Evolutionary conservation across 768 basidiomycete species (phyloP), one percentile per base, ranked within the genome.

Genomic region (Postia placenta): DNA sequence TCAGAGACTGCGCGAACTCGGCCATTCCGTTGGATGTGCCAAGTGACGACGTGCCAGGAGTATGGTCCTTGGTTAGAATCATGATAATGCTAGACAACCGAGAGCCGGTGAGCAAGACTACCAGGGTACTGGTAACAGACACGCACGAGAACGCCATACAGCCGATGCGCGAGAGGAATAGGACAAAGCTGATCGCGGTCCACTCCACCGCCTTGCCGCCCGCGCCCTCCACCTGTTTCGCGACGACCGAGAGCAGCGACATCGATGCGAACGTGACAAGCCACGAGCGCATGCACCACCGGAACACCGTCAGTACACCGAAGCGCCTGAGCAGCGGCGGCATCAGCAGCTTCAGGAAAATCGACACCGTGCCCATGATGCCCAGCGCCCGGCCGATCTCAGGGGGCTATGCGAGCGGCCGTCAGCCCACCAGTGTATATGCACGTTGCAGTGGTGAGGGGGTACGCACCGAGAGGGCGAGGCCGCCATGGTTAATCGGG

Each of bases 301-400:
- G 71, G 63, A 84, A 83, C 51, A 80, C 60, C 37, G 61, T 67
- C 19, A 74, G 69, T 17, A 66, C 64, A 22, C 78, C 72, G 53
- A 72, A 78, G 11, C 64, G 71, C 26, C 74, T 74, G 38, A 84
- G 65, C 3, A 83, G 62, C 42, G 65, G 60, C 7, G 83, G 77
- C 66, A 83, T 73, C 51, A 73, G 65, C 19, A 80, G 56, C 55
- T 84, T 82, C 35, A 81, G 69, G 5, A 63, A 51, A 25, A 73
- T 72, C n/a, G 79, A 71, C 37, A 79, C 72, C 4, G 60, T 46
- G 25, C 82, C 83, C 24, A 76, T 70, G 23, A 68, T 59, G 11
- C 81, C 75, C 26, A 85, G 69, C 1, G 80, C 74, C 56, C 72
- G 72, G 15, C 82, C 83, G 40, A 83, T 85, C 60, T 80, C 68